Base-by-base conservation (phyloP, 345 rosid species). In the Eucalyptus sp. region DNA sequence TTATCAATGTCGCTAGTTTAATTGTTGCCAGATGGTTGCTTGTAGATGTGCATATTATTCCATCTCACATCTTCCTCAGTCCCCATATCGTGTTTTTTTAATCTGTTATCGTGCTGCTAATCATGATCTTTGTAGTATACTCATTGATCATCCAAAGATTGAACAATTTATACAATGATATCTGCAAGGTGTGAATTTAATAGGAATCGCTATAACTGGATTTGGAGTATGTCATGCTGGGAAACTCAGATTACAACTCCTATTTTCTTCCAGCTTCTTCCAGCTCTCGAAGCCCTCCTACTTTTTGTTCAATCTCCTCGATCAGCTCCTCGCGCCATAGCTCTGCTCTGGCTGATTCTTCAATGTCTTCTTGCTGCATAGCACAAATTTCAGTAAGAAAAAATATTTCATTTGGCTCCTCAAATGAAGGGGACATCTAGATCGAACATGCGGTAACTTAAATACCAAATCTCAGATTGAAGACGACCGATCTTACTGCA, bases 241-340 rank as follows among this genome's bases (percentile, higher is more conserved):
- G 83, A 76, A 76, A 76, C 44, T 37, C 83, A 41, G 27, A 68
- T 27, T 62, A 11, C 33, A 86, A 27, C 85, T 33, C 86, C 92
- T 94, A 94, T 87, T 96, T 95, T 29, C 90, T 91, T 87, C 93
- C 95, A 51, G 95, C 98, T 94, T 97, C 98, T 93, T 97, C 99
- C 50, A 97, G 91, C 85, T 97, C 99, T 10, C 95, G 93, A n/a
- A 95, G 90, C 50, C 96, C 96, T 90, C 95, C 99, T 86, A 96
- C 99, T 87, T 95, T 96, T 92, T 96, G 95, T 90, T 97, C 99
- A 44, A 96, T 97, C 93, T 97, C 99, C 93, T 97, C 99, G 2
- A 96, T 96, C 91, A 97, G 93, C 90, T 97, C 99, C 93, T 97
- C 99, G 1, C 98, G 97, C 96, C 98, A 96, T 41, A 97, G 86